These are phyloP conservation scores for Globisporangium nodosum DNA, from an alignment of 352 stramenopile species.

Conservation along the genomic window DNA sequence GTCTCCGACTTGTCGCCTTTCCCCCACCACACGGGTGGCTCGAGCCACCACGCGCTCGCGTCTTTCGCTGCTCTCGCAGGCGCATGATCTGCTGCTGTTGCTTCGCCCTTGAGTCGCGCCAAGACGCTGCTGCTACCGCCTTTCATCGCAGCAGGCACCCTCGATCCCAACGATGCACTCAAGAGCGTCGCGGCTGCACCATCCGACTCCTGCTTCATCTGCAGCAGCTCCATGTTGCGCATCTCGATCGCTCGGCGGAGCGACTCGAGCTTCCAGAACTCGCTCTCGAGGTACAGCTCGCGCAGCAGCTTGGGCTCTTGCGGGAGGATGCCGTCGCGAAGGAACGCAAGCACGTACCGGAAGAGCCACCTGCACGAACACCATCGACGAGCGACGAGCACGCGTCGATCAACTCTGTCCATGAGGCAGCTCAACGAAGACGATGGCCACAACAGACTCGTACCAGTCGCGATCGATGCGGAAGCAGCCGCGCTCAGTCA, in stretches of 20 bases:
- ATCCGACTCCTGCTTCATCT: slow-evolving; percentile 27
- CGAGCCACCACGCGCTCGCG: slow-evolving; percentile 51
- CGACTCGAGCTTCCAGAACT: slow-evolving; percentile 81
- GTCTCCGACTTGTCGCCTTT: not conserved
- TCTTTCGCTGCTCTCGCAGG: slow-evolving; percentile 13
- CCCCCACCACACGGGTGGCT: slow-evolving; percentile 66
- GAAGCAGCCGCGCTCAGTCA: slow-evolving; percentile 64
- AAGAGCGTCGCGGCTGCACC: slow-evolving; percentile 12
- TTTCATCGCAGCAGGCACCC: not conserved
- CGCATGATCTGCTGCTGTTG: not conserved
- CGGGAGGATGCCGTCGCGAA: slow-evolving; percentile 68
- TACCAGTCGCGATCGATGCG: slow-evolving; percentile 71
- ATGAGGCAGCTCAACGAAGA: not conserved
- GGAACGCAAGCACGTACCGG: slow-evolving; percentile 70
- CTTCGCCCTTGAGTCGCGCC: slow-evolving; percentile 8
- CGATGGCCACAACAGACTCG: not conserved
- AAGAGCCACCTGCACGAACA: slow-evolving; percentile 48
- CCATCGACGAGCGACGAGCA: not conserved
- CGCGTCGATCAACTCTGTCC: not conserved
- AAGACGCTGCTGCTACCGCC: slow-evolving; percentile 1
- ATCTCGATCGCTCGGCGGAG: slow-evolving; percentile 70
- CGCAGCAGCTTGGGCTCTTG: slow-evolving; percentile 60
- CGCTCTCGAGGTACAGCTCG: slow-evolving; percentile 68
- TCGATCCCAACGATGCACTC: not conserved
- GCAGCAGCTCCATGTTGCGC: slow-evolving; percentile 59